Percentiles rank a stretch among this genome's conserved stretches.
These are phyloP conservation scores for Tilletia indica DNA, from an alignment of 1,284 basidiomycete genomes.

Conservation along the genomic window DNA sequence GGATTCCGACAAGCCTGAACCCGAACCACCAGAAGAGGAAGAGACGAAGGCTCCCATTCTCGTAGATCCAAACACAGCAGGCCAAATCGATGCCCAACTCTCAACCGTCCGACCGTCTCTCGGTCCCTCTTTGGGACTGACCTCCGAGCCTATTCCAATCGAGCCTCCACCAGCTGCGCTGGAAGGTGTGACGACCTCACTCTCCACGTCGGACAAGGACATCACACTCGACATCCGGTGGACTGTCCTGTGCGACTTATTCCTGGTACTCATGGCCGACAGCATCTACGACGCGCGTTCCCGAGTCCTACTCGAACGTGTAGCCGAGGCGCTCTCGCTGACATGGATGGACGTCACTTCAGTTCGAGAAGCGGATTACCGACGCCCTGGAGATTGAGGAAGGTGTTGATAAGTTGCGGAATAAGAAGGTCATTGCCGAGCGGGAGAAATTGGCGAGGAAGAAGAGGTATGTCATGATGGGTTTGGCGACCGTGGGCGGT, in stretches of 20 bases:
- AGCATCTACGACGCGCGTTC: conserved; percentile 54
- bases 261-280: conserved; percentile 54
- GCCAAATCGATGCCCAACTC: conserved; percentile 29
- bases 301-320: conserved; percentile 49
- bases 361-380: conserved; percentile 54
- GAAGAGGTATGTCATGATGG: conserved; percentile 53
- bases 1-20: no score
- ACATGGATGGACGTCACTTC: conserved; percentile 56
- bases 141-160: conserved; percentile 39
- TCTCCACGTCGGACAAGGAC: conserved; percentile 46
- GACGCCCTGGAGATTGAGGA: conserved; percentile 55
- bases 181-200: conserved; percentile 52
- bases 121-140: conserved; percentile 32
- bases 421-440: conserved; percentile 36
- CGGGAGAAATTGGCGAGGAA: conserved; percentile 40
- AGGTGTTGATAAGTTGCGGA: conserved; percentile 45
- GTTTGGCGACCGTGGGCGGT: conserved; percentile 53
- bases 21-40: neutral
- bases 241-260: conserved; percentile 55
- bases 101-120: neutral
- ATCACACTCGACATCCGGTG: conserved; percentile 55
- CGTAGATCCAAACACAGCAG: conserved; percentile 50
- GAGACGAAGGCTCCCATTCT: conserved; percentile 19
- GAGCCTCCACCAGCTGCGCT: conserved; percentile 45
- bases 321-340: conserved; percentile 47